These are phyloP conservation scores for Aristolochia contorta DNA, from an alignment of 164 flowering plant genomes.

Conservation along the genomic window DNA sequence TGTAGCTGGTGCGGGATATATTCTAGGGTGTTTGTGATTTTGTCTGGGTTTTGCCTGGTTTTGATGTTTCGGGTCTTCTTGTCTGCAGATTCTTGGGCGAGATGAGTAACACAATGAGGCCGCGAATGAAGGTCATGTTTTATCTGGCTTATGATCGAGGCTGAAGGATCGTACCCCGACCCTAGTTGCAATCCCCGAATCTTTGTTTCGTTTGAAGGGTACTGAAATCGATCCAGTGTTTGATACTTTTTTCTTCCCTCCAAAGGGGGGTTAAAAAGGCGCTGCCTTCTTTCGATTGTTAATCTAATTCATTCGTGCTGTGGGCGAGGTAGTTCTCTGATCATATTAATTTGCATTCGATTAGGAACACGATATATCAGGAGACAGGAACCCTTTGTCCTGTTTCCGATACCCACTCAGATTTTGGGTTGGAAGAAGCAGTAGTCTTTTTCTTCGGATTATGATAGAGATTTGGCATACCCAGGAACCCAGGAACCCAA, in stretches of 20 bases:
- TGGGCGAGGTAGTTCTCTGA: neutral
- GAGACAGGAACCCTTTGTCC: neutral
- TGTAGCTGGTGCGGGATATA: no score
- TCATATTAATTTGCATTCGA: neutral
- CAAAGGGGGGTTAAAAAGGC: neutral
- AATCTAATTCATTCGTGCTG: no score
- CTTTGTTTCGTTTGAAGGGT: neutral
- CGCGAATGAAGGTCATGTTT: slow-evolving; percentile 33
- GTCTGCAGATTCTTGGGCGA: neutral
- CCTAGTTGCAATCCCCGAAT: neutral
- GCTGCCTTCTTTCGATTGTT: neutral
- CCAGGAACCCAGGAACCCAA: no score
- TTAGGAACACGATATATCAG: neutral
- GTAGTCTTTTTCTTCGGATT: neutral
- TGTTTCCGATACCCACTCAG: neutral
- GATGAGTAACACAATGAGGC: slow-evolving; percentile 60
- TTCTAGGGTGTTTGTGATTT: no score
- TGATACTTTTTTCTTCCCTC: neutral
- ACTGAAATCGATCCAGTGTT: neutral
- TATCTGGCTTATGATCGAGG: slow-evolving; percentile 66
- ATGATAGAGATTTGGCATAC: no score
- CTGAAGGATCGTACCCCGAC: slow-evolving; percentile 6
- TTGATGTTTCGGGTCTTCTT: neutral
- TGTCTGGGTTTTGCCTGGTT: no score
- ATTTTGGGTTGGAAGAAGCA: neutral